Conservation (phyloP, 2,329 filamentous ascomycete genomes). For the Ophiosphaerella narmari region DNA sequence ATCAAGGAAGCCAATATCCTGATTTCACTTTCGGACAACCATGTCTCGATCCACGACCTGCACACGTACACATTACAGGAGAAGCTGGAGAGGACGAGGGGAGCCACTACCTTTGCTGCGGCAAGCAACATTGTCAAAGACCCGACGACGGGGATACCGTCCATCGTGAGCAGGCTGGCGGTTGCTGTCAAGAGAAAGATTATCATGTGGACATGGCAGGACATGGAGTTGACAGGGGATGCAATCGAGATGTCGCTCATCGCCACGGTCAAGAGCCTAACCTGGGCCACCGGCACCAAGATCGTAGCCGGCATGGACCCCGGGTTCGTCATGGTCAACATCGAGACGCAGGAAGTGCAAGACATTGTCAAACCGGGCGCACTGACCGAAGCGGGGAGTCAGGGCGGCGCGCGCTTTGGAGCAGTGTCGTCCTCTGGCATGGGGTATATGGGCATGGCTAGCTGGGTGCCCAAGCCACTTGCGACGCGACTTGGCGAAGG, state of each 20-base stretch:
- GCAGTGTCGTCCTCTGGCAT: slow-evolving; percentile 84
- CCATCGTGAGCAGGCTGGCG: slow-evolving; percentile 88
- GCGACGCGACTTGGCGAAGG: slow-evolving; percentile 81
- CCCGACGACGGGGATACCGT: slow-evolving; percentile 80
- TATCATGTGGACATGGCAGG: slow-evolving; percentile 92
- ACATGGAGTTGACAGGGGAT: slow-evolving; percentile 81
- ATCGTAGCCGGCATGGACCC: slow-evolving; percentile 89
- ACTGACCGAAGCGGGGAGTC: slow-evolving; percentile 66
- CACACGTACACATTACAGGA: slow-evolving; percentile 83
- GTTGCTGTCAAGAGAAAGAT: slow-evolving; percentile 92
- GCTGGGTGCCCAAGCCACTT: slow-evolving; percentile 88
- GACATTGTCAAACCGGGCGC: slow-evolving; percentile 80
- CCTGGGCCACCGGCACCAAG: slow-evolving; percentile 86
- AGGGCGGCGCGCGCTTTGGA: slow-evolving; percentile 76
- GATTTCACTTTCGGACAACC: slow-evolving; percentile 86
- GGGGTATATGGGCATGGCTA: slow-evolving; percentile 95
- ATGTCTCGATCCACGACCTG: slow-evolving; percentile 88
- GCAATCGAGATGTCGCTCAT: slow-evolving; percentile 77
- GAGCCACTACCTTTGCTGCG: slow-evolving; percentile 86
- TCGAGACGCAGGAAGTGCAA: slow-evolving; percentile 71
- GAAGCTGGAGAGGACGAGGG: slow-evolving; percentile 79
- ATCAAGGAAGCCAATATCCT: slow-evolving; percentile 94
- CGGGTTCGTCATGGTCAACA: slow-evolving; percentile 87
- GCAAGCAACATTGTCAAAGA: slow-evolving; percentile 97
- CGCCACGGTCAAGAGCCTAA: slow-evolving; percentile 84